Base-by-base conservation (phyloP, 768 basidiomycete genomes). In the Lactarius vividus region DNA sequence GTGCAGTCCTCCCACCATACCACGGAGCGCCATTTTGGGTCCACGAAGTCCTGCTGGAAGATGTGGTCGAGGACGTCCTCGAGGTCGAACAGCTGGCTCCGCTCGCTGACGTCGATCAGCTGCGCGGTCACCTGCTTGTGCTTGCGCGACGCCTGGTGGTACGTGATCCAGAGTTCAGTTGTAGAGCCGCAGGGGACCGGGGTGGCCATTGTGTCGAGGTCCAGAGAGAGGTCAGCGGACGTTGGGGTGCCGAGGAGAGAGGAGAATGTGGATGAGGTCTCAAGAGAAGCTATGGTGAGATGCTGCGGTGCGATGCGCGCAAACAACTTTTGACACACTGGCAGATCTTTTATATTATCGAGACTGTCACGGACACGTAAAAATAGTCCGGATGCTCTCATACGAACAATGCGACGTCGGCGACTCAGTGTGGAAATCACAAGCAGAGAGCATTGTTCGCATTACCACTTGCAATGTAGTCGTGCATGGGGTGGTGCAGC, bases 11-110 rank as follows among this genome's bases (percentile, higher is more conserved):
- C 81, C 80, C 80, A 83, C 76, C 80, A 81, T 1, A 78, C 74
- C 10, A 77, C 68, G 4, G 83, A 74, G 52, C 80, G 75, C 60
- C 77, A 74, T 71, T 77, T 78, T 28, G 80, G 73, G 49, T 83
- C 81, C 20, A 83, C 75, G 65, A 79, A 83, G 40, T 82, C 82
- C 63, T 81, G 79, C 62, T 73, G 70, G 73, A 82, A 83, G 49
- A 75, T 72, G 57, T 77, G 78, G 40, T 83, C 81, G 37, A 83
- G 77, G 7, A 83, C 79, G 64, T 82, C 82, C 70, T 83, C 82
- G 66, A 84, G 72, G 72, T 81, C 82, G 54, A 70, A 52, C 26
- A 83, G 74, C 64, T 75, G 74, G 56, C 77, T 75, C 64, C 77
- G 74, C 68, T 77, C 77, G 67, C 79, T 77, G 62, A 83, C 75